Conservation (phyloP, 2,329 filamentous ascomycete species). For the Cercospora zeae-maydis region DNA sequence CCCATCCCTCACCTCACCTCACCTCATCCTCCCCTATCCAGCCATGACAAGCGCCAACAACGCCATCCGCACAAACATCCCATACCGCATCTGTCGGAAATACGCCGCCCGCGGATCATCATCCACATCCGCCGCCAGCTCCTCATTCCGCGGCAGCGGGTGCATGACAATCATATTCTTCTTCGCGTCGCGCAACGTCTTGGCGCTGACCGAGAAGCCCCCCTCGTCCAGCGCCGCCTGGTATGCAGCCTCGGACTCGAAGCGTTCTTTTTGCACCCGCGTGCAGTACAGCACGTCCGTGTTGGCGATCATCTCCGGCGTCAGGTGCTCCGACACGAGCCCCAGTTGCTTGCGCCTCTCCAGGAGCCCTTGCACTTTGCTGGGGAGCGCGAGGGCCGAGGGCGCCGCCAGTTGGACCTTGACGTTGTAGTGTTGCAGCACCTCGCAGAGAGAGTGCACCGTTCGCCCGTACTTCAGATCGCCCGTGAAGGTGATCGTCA, state of each 20-base stretch:
- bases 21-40: neutral
- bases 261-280: slow-evolving; percentile 92
- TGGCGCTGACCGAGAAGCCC: slow-evolving; percentile 79
- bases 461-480: slow-evolving; percentile 91
- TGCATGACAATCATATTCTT: slow-evolving; percentile 91
- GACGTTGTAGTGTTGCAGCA: slow-evolving; percentile 94
- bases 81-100: slow-evolving; percentile 99
- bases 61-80: slow-evolving; percentile 96
- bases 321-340: slow-evolving; percentile 72
- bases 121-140: slow-evolving; percentile 93
- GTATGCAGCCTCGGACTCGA: slow-evolving; percentile 75
- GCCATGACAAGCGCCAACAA: slow-evolving; percentile 89
- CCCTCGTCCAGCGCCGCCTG: slow-evolving; percentile 76
- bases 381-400: slow-evolving; percentile 70
- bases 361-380: slow-evolving; percentile 69
- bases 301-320: slow-evolving; percentile 76
- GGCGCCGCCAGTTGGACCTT: slow-evolving; percentile 89
- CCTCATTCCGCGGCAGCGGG: slow-evolving; percentile 86
- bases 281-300: slow-evolving; percentile 97
- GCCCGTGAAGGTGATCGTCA: slow-evolving; percentile 94
- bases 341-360: slow-evolving; percentile 71
- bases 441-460: slow-evolving; percentile 90
- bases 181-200: slow-evolving; percentile 87
- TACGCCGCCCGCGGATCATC: slow-evolving; percentile 96
- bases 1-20: neutral